phyloP scores from a whole-genome alignment of 2,329 filamentous ascomycete species.

The Botrytis byssoidea region DNA sequence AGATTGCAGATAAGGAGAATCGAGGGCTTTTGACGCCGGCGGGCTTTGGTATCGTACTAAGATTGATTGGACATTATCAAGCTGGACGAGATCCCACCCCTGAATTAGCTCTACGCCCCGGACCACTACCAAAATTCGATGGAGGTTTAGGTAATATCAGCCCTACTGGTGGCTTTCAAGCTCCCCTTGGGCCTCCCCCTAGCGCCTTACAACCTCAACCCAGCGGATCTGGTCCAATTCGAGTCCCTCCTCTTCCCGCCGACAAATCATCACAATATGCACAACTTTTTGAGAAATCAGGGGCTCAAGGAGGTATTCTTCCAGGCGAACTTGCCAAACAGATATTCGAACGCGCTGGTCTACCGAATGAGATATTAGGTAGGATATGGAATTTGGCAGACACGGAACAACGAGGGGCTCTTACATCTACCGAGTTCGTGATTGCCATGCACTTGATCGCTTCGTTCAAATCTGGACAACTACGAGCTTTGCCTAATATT shows the following conservation, averaged over 20 bases:
- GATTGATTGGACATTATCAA: conserved; percentile 94
- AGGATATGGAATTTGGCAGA: conserved; percentile 95
- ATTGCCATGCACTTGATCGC: conserved; percentile 97
- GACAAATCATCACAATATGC: conserved; percentile 90
- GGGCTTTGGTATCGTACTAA: conserved; percentile 88
- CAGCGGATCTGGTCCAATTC: conserved; percentile 66
- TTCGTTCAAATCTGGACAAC: conserved; percentile 79
- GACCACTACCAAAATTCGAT: conserved; percentile 90
- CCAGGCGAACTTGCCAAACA: conserved; percentile 84
- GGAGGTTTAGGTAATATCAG: conserved; percentile 52
- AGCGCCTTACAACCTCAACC: conserved; percentile 52
- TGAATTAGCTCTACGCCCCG: conserved; percentile 80
- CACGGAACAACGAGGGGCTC: conserved; percentile 83
- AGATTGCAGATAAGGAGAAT: conserved; percentile 97
- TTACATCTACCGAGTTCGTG: conserved; percentile 89
- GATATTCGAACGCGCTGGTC: conserved; percentile 89
- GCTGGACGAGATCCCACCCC: conserved; percentile 76
- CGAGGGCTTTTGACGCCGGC: conserved; percentile 87
- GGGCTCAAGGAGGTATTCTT: conserved; percentile 71
- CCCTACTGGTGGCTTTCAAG: conserved; percentile 47
- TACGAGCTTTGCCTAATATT: conserved; percentile 75
- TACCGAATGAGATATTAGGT: conserved; percentile 89
- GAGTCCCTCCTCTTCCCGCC: conserved; percentile 82
- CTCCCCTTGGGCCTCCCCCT: conserved; percentile 46
- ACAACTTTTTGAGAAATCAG: conserved; percentile 86